Evolutionary conservation across 371 early-diverging fungal species (phyloP).

Genomic region (Syncephalastrum racemosum): DNA sequence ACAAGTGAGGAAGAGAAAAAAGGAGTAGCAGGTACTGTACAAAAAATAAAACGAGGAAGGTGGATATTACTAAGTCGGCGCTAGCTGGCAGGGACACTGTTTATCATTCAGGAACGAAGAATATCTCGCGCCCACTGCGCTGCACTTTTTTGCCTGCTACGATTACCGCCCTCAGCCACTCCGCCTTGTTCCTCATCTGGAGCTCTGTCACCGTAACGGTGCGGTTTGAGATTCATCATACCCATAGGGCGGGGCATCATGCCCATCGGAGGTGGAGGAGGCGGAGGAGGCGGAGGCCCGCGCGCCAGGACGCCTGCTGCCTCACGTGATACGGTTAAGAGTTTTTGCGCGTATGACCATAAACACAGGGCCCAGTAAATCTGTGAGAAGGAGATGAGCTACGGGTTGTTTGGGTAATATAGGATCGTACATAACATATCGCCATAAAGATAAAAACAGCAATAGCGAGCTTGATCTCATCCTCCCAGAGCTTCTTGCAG

Average conservation of each 20-base stretch:
- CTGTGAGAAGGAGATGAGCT: conserved; percentile 9
- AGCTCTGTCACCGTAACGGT: neutral
- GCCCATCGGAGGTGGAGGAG: neutral
- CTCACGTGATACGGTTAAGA: conserved; percentile 12
- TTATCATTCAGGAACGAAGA: neutral
- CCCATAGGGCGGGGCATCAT: conserved; percentile 3
- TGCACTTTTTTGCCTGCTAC: conserved; percentile 7
- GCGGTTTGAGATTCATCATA: conserved; percentile 11
- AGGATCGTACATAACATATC: conserved; percentile 29
- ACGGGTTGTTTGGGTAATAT: neutral
- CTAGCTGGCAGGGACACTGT: too few relatives aligned
- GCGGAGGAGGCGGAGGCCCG: conserved; percentile 6
- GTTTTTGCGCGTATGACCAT: conserved; percentile 39
- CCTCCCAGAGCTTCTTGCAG: conserved; percentile 41
- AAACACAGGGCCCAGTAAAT: conserved; percentile 40
- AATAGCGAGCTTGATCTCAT: conserved; percentile 38
- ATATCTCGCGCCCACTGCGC: conserved; percentile 8
- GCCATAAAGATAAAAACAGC: conserved; percentile 28
- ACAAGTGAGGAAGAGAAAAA: too few relatives aligned
- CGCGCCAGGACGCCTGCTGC: conserved; percentile 5
- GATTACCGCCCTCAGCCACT: neutral
- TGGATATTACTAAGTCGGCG: too few relatives aligned
- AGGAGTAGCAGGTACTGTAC: too few relatives aligned
- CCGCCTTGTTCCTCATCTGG: neutral
- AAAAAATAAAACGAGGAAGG: too few relatives aligned